phyloP scores from a whole-genome alignment of 208 protist genomes.

The Trypanosoma grayi region DNA sequence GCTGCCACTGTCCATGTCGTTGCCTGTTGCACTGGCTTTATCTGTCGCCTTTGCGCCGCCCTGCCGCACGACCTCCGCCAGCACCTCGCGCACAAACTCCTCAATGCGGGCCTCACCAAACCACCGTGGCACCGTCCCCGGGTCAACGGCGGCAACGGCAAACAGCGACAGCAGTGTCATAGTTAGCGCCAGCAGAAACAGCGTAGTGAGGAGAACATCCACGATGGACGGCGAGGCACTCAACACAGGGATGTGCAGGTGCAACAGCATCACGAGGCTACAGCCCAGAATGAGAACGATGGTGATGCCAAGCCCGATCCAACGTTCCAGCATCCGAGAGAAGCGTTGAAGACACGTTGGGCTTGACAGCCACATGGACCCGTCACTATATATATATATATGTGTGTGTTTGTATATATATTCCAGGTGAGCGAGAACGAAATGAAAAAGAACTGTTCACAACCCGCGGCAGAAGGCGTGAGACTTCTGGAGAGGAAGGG shows the following conservation, averaged over 20 bases:
- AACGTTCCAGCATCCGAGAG: neutral
- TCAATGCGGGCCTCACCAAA: slow-evolving; percentile 39
- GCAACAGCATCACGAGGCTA: neutral
- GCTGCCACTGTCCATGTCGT: too few species aligned
- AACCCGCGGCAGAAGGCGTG: too few species aligned
- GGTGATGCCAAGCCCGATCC: neutral
- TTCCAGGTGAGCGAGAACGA: neutral
- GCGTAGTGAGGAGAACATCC: neutral
- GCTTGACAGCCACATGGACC: neutral
- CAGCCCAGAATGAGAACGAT: neutral
- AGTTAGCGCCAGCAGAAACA: neutral
- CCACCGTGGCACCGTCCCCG: slow-evolving; percentile 34
- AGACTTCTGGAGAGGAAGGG: too few species aligned
- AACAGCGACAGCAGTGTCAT: slow-evolving; percentile 8
- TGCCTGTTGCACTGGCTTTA: too few species aligned
- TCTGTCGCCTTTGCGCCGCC: neutral
- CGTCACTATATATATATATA: slow-evolving; percentile 1
- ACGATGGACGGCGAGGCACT: neutral
- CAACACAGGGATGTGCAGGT: neutral
- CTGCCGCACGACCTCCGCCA: slow-evolving; percentile 6
- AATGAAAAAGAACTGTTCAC: too few species aligned
- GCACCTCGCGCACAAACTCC: slow-evolving; percentile 37
- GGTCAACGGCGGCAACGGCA: slow-evolving; percentile 17
- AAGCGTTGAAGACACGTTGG: too few species aligned
- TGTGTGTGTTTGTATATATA: neutral